These are phyloP conservation scores for Pestalotiopsis sp. DNA, from an alignment of 2,329 filamentous ascomycete species.

Conservation along the genomic window DNA sequence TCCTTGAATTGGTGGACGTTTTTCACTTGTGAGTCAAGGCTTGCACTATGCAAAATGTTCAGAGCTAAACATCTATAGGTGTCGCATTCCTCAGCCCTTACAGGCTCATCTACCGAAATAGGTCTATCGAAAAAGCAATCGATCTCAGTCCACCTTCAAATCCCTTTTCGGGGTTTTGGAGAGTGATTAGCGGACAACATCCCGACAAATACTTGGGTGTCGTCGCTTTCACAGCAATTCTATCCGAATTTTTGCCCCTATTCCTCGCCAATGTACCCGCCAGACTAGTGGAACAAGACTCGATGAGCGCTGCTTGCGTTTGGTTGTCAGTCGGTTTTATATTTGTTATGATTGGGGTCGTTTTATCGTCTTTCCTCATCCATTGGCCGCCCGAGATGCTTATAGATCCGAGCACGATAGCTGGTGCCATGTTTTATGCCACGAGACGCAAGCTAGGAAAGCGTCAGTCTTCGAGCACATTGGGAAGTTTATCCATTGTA, in stretches of 20 bases:
- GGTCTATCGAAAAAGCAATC: conserved; percentile 40
- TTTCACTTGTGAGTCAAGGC: conserved; percentile 32
- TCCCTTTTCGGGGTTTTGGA: conserved; percentile 45
- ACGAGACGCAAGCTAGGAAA: conserved; percentile 6
- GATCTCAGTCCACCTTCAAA: conserved; percentile 43
- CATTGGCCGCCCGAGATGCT: conserved; percentile 45
- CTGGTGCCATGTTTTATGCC: conserved; percentile 47
- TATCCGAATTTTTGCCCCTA: conserved; percentile 53
- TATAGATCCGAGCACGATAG: conserved; percentile 48
- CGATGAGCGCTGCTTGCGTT: conserved; percentile 42
- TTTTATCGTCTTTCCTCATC: conserved; percentile 42
- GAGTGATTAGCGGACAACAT: conserved; percentile 32
- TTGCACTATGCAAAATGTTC: conserved; percentile 5
- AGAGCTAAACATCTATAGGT: conserved; percentile 31
- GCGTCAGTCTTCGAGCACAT: conserved; percentile 17
- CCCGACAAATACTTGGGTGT: conserved; percentile 41
- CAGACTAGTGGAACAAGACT: conserved; percentile 41
- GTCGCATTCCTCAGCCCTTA: conserved; percentile 48
- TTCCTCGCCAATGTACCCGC: conserved; percentile 52
- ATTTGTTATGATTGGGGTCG: conserved; percentile 42
- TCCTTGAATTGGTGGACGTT: conserved; percentile 37
- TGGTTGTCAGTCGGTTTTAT: conserved; percentile 41
- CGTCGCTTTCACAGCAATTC: conserved; percentile 43
- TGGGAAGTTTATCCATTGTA: conserved; percentile 17
- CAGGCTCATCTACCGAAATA: conserved; percentile 40